Percentiles rank a stretch among this genome's conserved stretches.
Evolutionary conservation across 805 yeast genomes (phyloP).

Genomic region (Kuraishia ogatae): DNA sequence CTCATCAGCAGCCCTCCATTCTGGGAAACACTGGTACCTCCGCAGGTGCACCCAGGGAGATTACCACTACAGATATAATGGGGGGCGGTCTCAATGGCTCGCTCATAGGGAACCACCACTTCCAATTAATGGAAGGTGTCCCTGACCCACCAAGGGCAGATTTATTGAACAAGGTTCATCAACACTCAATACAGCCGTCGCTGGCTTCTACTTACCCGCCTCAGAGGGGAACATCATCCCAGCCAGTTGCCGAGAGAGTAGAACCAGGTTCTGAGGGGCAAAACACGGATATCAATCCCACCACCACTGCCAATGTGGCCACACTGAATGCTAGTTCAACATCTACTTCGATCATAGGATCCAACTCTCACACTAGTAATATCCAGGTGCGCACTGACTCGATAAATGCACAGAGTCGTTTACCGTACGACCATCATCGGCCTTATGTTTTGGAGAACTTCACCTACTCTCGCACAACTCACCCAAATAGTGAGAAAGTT

Average conservation of each 20-base stretch:
- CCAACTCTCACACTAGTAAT: not conserved
- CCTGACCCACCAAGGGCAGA: not conserved
- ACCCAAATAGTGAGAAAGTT: slow-evolving; percentile 38
- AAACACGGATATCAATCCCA: too few species aligned
- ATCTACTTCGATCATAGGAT: not conserved
- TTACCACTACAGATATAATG: not conserved
- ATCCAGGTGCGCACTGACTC: not conserved
- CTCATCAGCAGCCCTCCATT: not conserved
- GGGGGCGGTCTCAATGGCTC: not conserved
- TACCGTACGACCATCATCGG: not conserved
- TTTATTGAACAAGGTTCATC: not conserved
- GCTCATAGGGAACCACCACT: not conserved
- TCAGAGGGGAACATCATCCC: not conserved
- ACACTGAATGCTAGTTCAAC: not conserved
- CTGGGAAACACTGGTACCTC: too few species aligned
- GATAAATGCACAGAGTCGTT: not conserved
- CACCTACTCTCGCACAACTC: slow-evolving; percentile 31
- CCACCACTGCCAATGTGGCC: not conserved
- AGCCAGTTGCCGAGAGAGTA: not conserved
- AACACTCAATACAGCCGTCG: not conserved
- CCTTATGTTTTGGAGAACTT: slow-evolving; percentile 18
- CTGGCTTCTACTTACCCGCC: not conserved
- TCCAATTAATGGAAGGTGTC: not conserved
- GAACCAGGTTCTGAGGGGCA: not conserved
- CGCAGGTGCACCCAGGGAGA: not conserved